Evolutionary conservation across 257 asterid species (phyloP), one percentile per base, ranked within the genome.

Genomic region (Penstemon barbatus): DNA sequence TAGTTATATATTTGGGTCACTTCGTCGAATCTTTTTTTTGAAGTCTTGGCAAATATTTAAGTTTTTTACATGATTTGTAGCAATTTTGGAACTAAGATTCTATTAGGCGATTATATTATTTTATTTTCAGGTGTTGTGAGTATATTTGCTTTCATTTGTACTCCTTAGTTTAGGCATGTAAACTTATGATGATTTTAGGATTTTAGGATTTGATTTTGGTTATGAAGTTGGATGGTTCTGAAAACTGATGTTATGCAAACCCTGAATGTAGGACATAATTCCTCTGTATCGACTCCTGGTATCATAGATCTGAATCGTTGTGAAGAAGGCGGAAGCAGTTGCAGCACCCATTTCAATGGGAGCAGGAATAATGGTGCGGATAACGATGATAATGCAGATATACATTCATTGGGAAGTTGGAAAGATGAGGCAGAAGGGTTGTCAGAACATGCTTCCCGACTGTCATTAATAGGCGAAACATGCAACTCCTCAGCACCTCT

Each of bases 341-440:
- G 83, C 63, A 84, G 79, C 51, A 61, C 80, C 57, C 77, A 71
- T 74, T 87, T 92, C 3, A 44, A 62, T 66, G 88, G 80, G 63
- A 82, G 83, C 64, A 74, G 79, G 74, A 84, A 84, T 50, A 79
- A 76, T 66, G 54, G 65, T 72, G 80, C 49, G n/a, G 81, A 81
- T 68, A 53, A 66, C 68, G 75, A 75, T 62, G 92, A 87, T 71
- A 74, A 61, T 64, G 78, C 71, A 19, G 98, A 89, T 72, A 71
- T 90, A 39, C 78, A 85, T 71, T 86, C 92, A 37, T 51, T 83
- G 80, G 90, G 95, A 4, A 83, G 92, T 76, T 84, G 92, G 91
- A 85, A 86, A 69, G 97, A 87, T 25, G 91, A 79, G 65, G 76
- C 72, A 5, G 86, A 79, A 53, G 82, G 60, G 66, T 61, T 73